Evolutionary conservation across 2,329 filamentous ascomycete genomes (phyloP).

Genomic region (Fusarium chaquense): DNA sequence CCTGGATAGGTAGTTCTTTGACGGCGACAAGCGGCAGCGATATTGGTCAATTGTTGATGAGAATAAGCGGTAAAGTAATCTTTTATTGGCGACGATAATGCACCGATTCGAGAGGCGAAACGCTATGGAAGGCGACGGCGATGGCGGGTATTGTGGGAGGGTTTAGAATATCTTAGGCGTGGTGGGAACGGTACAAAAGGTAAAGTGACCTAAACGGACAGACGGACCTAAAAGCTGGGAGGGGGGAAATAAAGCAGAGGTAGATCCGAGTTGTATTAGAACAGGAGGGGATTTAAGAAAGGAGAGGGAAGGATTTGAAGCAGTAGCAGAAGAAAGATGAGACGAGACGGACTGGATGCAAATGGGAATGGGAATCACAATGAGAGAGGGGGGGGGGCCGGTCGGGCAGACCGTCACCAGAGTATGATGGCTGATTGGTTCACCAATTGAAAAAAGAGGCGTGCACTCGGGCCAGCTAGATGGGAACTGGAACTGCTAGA

Average conservation of each 20-base stretch:
- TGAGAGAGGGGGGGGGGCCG: constrained; percentile 18
- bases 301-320: not conserved
- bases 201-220: constrained; percentile 33
- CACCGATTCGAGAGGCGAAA: constrained; percentile 13
- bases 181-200: constrained; percentile 3
- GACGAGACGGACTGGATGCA: constrained; percentile 16
- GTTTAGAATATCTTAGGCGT: constrained; percentile 1
- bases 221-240: constrained; percentile 29
- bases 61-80: not conserved
- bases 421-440: constrained; percentile 32
- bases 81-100: constrained; percentile 18
- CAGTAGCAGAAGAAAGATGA: constrained; percentile 24
- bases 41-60: not conserved
- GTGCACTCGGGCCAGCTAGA: constrained; percentile 30
- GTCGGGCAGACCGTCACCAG: constrained; percentile 40
- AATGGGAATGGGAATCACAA: constrained; percentile 13
- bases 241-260: constrained; percentile 1
- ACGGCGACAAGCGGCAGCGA: not conserved
- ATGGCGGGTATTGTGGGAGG: constrained; percentile 21
- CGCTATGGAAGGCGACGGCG: not conserved
- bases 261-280: not conserved
- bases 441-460: constrained; percentile 16
- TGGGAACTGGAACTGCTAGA: constrained; percentile 32
- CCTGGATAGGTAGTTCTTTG: not conserved
- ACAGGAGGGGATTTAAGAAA: not conserved